Evolutionary conservation across 441 rosid species (phyloP).

Genomic region (Omphalea diandra): DNA sequence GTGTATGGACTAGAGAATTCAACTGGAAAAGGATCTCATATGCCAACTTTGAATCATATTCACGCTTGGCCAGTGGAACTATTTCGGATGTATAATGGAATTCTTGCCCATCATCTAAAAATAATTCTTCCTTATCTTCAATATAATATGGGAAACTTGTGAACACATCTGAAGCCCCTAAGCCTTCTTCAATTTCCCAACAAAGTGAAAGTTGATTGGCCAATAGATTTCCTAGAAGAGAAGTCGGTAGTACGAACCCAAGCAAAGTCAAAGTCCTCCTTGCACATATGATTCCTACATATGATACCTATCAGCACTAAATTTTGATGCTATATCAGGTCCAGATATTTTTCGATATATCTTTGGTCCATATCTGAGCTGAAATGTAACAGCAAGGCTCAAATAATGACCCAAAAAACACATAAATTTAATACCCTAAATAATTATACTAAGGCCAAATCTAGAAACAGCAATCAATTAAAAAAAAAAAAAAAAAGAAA

Average conservation of each 20-base stretch:
- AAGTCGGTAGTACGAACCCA: conserved; percentile 90
- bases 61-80: conserved; percentile 60
- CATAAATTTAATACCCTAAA: not conserved
- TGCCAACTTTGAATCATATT: conserved; percentile 38
- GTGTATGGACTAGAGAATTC: conserved; percentile 76
- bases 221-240: conserved; percentile 60
- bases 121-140: conserved; percentile 37
- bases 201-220: conserved; percentile 62
- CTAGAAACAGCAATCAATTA: not conserved
- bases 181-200: conserved; percentile 50
- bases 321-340: conserved; percentile 51
- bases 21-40: conserved; percentile 79
- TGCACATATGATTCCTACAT: conserved; percentile 69
- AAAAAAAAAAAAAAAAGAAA: not conserved
- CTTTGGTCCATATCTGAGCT: conserved; percentile 73
- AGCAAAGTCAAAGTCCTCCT: conserved; percentile 75
- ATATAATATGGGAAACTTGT: conserved; percentile 53
- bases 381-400: conserved; percentile 21
- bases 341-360: conserved; percentile 62
- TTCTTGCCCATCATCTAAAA: conserved; percentile 41
- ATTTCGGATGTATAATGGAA: conserved; percentile 46
- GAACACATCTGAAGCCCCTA: conserved; percentile 42
- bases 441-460: not conserved
- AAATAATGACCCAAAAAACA: conserved; percentile 3
- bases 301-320: conserved; percentile 56